A percentile compares a stretch with the other conserved stretches of the same genome.
These are phyloP conservation scores for Macadamia tetraphylla DNA, from an alignment of 164 flowering plant genomes.

Conservation along the genomic window DNA sequence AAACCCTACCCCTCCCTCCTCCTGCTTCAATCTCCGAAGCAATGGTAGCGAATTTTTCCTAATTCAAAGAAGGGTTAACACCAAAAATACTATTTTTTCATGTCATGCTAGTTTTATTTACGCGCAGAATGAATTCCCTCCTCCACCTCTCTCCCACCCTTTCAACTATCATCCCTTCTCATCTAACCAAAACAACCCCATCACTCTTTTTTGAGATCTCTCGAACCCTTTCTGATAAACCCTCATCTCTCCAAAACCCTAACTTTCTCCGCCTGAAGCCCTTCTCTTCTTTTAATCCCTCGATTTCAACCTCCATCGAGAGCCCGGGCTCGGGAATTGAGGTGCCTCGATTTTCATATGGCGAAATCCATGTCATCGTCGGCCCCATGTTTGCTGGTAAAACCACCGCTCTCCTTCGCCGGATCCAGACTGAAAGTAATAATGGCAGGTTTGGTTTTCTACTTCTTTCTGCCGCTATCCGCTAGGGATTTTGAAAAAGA, in stretches of 20 bases:
- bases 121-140: conserved; percentile 24
- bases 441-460: conserved; percentile 47
- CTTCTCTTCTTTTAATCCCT: conserved; percentile 21
- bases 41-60: not conserved
- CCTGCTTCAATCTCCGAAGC: not conserved
- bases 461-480: no score
- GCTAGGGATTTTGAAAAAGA: no score
- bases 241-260: conserved; percentile 11
- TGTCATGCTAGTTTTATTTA: conserved; percentile 10
- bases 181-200: not conserved
- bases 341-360: conserved; percentile 22
- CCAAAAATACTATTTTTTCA: conserved; percentile 3
- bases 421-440: conserved; percentile 48
- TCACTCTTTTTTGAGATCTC: conserved; percentile 6
- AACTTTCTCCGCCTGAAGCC: conserved; percentile 2
- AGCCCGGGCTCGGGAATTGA: conserved; percentile 1
- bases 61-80: not conserved
- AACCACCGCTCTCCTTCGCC: conserved; percentile 87
- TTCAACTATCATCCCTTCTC: conserved; percentile 2
- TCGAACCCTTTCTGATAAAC: conserved; percentile 8
- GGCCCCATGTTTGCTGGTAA: conserved; percentile 99
- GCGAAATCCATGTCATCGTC: conserved; percentile 80
- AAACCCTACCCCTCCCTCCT: not conserved
- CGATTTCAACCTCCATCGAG: conserved; percentile 5
- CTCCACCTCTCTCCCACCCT: conserved; percentile 27